phyloP scores from a whole-genome alignment of 805 yeast genomes.

The Nakazawaea molendinolei region DNA sequence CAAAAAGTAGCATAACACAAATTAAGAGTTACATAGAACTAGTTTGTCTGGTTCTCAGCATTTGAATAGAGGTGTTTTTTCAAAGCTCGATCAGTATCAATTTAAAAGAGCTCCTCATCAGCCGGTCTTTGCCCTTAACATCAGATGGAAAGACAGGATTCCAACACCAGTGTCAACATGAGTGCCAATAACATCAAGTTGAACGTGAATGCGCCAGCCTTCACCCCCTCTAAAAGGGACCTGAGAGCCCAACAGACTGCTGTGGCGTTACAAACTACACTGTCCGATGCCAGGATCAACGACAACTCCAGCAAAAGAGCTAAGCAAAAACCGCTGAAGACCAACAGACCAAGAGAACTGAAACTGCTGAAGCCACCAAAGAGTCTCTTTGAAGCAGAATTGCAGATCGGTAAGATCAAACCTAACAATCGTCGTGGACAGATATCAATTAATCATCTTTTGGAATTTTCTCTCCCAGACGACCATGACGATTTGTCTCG shows the following conservation, averaged over 20 bases:
- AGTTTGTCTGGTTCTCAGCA: too few species aligned
- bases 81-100: not conserved
- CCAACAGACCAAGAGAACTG: not conserved
- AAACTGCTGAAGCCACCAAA: not conserved
- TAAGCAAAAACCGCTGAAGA: slow-evolving; percentile 1
- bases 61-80: too few species aligned
- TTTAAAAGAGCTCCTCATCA: not conserved
- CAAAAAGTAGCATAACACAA: too few species aligned
- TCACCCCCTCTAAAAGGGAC: slow-evolving; percentile 8
- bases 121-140: not conserved
- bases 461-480: slow-evolving; percentile 49
- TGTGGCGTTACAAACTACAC: not conserved
- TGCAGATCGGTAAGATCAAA: slow-evolving; percentile 5
- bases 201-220: slow-evolving; percentile 1
- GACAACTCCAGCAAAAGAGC: not conserved
- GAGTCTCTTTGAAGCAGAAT: slow-evolving; percentile 4
- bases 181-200: slow-evolving; percentile 2
- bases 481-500: slow-evolving; percentile 16
- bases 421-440: slow-evolving; percentile 10
- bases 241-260: not conserved
- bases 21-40: too few species aligned
- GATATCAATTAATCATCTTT: slow-evolving; percentile 48
- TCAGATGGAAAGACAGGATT: slow-evolving; percentile 1
- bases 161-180: not conserved
- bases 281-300: not conserved